Percentiles rank a stretch among this genome's conserved stretches.
Conservation (phyloP, 805 yeast species). For the Candida gorgasii region DNA sequence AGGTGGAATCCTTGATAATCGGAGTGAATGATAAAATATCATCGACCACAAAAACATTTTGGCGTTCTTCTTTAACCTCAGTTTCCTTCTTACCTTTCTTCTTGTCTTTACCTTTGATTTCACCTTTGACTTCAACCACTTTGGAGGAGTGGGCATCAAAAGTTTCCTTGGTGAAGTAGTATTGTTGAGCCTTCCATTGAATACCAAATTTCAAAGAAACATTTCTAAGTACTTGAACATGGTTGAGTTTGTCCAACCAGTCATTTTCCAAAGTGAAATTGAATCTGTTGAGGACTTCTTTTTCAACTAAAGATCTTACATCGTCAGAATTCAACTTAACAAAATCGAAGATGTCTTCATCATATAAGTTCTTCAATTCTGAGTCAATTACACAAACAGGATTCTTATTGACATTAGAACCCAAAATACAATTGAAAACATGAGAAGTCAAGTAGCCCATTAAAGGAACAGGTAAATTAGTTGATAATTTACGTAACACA, state of each 20-base stretch:
- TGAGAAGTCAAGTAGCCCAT: slow-evolving; percentile 65
- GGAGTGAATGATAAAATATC: slow-evolving; percentile 77
- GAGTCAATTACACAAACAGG: slow-evolving; percentile 48
- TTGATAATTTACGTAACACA: slow-evolving; percentile 53
- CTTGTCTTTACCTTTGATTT: slow-evolving; percentile 36
- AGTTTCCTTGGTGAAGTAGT: slow-evolving; percentile 50
- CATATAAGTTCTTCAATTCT: slow-evolving; percentile 40
- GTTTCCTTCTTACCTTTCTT: slow-evolving; percentile 22
- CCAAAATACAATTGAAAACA: slow-evolving; percentile 71
- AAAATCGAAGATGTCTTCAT: slow-evolving; percentile 42
- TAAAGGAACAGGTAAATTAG: slow-evolving; percentile 50
- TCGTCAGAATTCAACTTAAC: slow-evolving; percentile 46
- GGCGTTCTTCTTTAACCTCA: slow-evolving; percentile 18
- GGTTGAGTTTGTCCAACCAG: slow-evolving; percentile 45
- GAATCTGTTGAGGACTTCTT: slow-evolving; percentile 62
- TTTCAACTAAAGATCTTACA: slow-evolving; percentile 46
- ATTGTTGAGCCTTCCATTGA: slow-evolving; percentile 67
- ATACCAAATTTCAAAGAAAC: slow-evolving; percentile 79
- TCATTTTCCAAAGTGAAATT: slow-evolving; percentile 54
- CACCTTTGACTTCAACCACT: too few relatives aligned
- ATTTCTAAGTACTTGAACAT: slow-evolving; percentile 60
- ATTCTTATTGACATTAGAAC: slow-evolving; percentile 41
- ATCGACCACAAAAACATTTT: slow-evolving; percentile 52
- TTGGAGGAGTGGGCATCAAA: too few relatives aligned
- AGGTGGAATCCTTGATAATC: slow-evolving; percentile 68